Conservation (phyloP, 2,329 filamentous ascomycete genomes). For the Parafenestella ontariensis region DNA sequence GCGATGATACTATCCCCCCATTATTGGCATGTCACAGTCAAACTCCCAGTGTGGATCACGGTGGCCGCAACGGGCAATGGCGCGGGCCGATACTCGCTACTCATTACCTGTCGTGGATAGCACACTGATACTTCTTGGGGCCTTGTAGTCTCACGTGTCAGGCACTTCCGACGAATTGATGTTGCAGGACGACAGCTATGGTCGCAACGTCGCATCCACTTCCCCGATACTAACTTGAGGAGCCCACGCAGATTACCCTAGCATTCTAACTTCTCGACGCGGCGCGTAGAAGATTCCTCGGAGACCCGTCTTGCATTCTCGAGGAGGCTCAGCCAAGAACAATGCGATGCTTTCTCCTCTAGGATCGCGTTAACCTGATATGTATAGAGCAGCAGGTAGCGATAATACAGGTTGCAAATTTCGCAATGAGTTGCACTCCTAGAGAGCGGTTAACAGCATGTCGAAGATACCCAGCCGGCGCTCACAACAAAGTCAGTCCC, state of each 20-base stretch:
- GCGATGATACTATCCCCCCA: slow-evolving; percentile 6
- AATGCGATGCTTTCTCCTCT: background rate
- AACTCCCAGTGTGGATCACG: background rate
- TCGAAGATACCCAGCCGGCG: background rate
- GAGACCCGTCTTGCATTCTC: background rate
- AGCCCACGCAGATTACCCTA: background rate
- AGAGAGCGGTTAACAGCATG: too few relatives aligned
- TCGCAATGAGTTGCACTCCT: too few relatives aligned
- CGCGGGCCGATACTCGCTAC: slow-evolving; percentile 16
- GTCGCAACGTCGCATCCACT: background rate
- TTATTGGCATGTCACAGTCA: slow-evolving; percentile 9
- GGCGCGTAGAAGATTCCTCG: background rate
- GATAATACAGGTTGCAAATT: too few relatives aligned
- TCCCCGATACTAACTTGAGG: background rate
- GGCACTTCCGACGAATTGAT: slow-evolving; percentile 6
- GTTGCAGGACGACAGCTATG: background rate
- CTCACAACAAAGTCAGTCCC: background rate
- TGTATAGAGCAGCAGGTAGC: too few relatives aligned
- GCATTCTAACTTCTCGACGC: background rate
- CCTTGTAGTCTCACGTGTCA: slow-evolving; percentile 6
- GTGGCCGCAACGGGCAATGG: slow-evolving; percentile 11
- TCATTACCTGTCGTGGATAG: slow-evolving; percentile 6
- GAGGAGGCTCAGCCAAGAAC: background rate
- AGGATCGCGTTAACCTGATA: background rate
- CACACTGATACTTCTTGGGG: slow-evolving; percentile 1